Percentiles rank a stretch among this genome's conserved stretches.
These are phyloP conservation scores for Hymenotorrendiella dingleyae DNA, from an alignment of 2,329 filamentous ascomycete species.

Conservation along the genomic window DNA sequence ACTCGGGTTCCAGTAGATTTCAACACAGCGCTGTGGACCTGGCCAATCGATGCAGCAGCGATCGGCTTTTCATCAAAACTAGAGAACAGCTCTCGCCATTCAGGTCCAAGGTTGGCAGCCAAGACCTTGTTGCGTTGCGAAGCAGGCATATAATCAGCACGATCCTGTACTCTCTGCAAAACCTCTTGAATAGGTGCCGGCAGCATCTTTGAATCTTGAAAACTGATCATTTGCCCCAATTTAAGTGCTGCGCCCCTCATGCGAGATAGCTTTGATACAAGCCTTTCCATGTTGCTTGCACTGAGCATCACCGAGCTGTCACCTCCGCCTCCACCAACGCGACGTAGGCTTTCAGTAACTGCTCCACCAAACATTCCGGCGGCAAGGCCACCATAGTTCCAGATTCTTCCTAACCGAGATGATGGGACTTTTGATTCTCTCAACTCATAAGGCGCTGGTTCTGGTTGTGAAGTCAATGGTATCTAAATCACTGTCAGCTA, in stretches of 20 bases:
- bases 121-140: slow-evolving; percentile 88
- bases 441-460: slow-evolving; percentile 54
- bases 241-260: slow-evolving; percentile 98
- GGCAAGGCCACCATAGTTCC: slow-evolving; percentile 91
- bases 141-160: slow-evolving; percentile 95
- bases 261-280: slow-evolving; percentile 86
- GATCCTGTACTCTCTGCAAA: slow-evolving; percentile 88
- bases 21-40: slow-evolving; percentile 83
- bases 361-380: slow-evolving; percentile 95
- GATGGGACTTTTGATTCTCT: slow-evolving; percentile 87
- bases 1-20: slow-evolving; percentile 69
- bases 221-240: slow-evolving; percentile 95
- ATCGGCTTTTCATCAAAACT: slow-evolving; percentile 88
- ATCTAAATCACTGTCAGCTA: slow-evolving; percentile 38
- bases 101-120: slow-evolving; percentile 65
- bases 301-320: slow-evolving; percentile 80
- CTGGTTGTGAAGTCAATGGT: slow-evolving; percentile 15
- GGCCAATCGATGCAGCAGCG: slow-evolving; percentile 92
- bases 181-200: slow-evolving; percentile 83
- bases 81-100: slow-evolving; percentile 79
- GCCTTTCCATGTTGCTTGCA: slow-evolving; percentile 82
- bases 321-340: slow-evolving; percentile 64
- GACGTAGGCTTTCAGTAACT: slow-evolving; percentile 75
- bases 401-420: slow-evolving; percentile 77
- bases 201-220: slow-evolving; percentile 95